Percentiles rank a stretch among this genome's conserved stretches.
Evolutionary conservation across 106 monocot species (phyloP).

Genomic region (Dioscorea dumetorum): DNA sequence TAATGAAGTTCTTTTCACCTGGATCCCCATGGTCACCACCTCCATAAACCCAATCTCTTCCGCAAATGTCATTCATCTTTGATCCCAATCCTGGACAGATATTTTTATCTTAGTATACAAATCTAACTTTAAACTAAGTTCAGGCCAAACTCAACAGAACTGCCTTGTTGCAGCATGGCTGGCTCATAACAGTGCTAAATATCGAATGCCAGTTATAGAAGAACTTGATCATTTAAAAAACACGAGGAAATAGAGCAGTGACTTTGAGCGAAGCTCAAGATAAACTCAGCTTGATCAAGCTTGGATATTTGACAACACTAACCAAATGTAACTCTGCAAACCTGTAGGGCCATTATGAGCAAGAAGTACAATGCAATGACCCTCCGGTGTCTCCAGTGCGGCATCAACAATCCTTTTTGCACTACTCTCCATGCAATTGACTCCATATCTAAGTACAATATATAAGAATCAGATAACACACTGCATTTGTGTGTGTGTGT

Average conservation of each 20-base stretch:
- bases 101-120: not conserved
- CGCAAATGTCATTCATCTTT: slow-evolving; percentile 63
- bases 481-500: too few species aligned
- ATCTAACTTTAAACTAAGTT: not conserved
- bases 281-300: too few species aligned
- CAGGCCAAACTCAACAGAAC: too few species aligned
- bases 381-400: slow-evolving; percentile 47
- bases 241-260: too few species aligned
- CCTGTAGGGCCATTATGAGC: slow-evolving; percentile 94
- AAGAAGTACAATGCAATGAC: slow-evolving; percentile 56
- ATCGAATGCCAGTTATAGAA: too few species aligned
- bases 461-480: too few species aligned
- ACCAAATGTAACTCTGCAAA: slow-evolving; percentile 4
- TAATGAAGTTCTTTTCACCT: slow-evolving; percentile 28
- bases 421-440: slow-evolving; percentile 74
- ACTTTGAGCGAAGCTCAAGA: too few species aligned
- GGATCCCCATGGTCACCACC: slow-evolving; percentile 95
- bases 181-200: too few species aligned
- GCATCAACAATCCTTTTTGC: slow-evolving; percentile 65
- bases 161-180: too few species aligned
- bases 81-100: slow-evolving; percentile 61
- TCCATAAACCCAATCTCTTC: slow-evolving; percentile 71
- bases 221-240: too few species aligned
- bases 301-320: too few species aligned
- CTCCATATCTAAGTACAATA: slow-evolving; percentile 52